Conservation (phyloP, 768 basidiomycete species). For the Rhodotorula toruloides region DNA sequence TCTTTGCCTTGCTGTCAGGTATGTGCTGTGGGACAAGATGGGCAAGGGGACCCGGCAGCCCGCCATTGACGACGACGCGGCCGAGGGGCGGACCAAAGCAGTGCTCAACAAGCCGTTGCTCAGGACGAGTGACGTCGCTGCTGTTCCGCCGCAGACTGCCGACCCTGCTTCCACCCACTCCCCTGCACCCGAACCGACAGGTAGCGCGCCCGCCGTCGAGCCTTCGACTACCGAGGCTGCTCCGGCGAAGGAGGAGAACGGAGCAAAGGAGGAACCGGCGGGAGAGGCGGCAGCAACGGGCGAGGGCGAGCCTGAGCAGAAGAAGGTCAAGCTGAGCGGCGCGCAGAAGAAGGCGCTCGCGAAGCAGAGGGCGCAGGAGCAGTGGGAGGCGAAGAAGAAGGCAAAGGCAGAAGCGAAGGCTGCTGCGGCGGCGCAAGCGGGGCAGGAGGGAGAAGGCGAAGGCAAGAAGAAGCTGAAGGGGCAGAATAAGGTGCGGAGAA, state of each 20-base stretch:
- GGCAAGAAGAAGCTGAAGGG: conserved; percentile 49
- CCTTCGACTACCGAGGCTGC: neutral
- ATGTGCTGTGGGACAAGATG: conserved; percentile 33
- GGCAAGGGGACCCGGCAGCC: neutral
- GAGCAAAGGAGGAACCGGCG: neutral
- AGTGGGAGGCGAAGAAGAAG: conserved; percentile 46
- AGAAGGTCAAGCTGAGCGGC: conserved; percentile 45
- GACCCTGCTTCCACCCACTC: neutral
- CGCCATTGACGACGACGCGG: conserved; percentile 26
- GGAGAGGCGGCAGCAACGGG: neutral
- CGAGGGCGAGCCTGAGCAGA: conserved; percentile 39
- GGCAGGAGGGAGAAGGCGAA: neutral
- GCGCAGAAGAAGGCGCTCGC: conserved; percentile 52
- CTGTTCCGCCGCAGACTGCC: conserved; percentile 5
- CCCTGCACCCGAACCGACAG: neutral
- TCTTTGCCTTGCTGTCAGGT: neutral
- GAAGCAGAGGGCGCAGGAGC: conserved; percentile 66
- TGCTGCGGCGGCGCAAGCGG: too few species aligned
- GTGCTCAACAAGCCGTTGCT: neutral
- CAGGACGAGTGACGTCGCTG: conserved; percentile 8
- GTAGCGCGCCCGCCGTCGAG: neutral
- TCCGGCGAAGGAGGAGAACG: neutral
- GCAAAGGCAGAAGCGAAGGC: conserved; percentile 2
- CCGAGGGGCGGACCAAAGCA: conserved; percentile 27
- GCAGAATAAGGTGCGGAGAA: conserved; percentile 67